Evolutionary conservation across 2,329 filamentous ascomycete species (phyloP).

Genomic region (Curvularia verruculosa): DNA sequence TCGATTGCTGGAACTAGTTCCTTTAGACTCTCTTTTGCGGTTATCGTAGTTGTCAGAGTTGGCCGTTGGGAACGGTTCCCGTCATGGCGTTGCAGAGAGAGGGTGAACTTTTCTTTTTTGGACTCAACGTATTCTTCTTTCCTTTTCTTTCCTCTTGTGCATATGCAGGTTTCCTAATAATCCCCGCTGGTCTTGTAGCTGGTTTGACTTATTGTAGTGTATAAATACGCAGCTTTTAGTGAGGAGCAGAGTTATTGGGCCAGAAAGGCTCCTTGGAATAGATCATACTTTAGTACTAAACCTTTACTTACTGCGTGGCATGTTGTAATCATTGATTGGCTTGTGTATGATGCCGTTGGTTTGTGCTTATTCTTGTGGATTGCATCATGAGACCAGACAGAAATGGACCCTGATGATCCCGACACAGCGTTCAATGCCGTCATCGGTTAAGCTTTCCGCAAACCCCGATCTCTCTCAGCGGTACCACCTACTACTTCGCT

Average conservation of each 20-base stretch:
- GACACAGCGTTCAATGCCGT: constrained; percentile 29
- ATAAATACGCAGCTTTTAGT: constrained; percentile 20
- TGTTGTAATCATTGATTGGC: not conserved
- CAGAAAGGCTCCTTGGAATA: constrained; percentile 15
- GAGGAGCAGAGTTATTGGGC: constrained; percentile 9
- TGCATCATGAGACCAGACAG: constrained; percentile 10
- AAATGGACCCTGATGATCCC: constrained; percentile 19
- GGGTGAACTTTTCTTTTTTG: constrained; percentile 4
- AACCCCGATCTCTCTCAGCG: constrained; percentile 12
- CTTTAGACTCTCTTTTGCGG: constrained; percentile 3
- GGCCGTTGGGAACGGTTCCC: constrained; percentile 7
- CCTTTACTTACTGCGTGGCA: not conserved
- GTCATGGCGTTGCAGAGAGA: constrained; percentile 11
- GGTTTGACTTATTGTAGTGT: constrained; percentile 16
- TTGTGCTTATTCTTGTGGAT: not conserved
- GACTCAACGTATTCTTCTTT: constrained; percentile 9
- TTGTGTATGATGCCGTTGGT: not conserved
- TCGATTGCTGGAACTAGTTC: not conserved
- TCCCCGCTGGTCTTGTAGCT: constrained; percentile 5
- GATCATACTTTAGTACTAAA: constrained; percentile 10
- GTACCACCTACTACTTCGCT: constrained; percentile 16
- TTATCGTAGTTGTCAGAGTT: constrained; percentile 10
- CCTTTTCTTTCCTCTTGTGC: constrained; percentile 19
- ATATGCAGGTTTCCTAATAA: constrained; percentile 15
- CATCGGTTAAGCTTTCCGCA: constrained; percentile 35